Conservation (phyloP, 1,139 yeast genomes). For the Suhomyces yuchorum region DNA sequence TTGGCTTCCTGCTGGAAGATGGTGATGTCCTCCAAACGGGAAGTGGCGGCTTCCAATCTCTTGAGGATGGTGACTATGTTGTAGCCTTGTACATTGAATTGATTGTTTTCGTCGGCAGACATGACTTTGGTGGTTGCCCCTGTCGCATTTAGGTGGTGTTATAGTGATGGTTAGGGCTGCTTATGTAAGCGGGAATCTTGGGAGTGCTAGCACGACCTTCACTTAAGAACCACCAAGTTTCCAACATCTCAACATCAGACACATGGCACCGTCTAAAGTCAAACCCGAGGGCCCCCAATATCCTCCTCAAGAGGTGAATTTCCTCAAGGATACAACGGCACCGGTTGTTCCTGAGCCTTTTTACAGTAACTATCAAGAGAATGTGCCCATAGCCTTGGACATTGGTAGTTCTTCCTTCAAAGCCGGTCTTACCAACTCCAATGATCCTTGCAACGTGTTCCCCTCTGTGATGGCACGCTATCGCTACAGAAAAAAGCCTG, state of each 20-base stretch:
- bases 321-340: constrained; percentile 48
- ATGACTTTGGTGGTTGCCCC: constrained; percentile 9
- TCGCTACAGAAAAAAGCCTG: constrained; percentile 72
- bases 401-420: constrained; percentile 73
- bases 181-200: constrained; percentile 2
- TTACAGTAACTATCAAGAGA: constrained; percentile 50
- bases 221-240: background rate
- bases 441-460: constrained; percentile 63
- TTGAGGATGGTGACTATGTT: constrained; percentile 80
- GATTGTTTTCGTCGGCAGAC: constrained; percentile 48
- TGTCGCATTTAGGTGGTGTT: constrained; percentile 1
- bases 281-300: constrained; percentile 29
- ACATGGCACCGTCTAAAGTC: constrained; percentile 21
- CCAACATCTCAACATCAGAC: background rate
- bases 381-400: constrained; percentile 79
- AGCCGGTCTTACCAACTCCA: constrained; percentile 63
- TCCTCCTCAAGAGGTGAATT: constrained; percentile 55
- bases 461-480: constrained; percentile 72
- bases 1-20: constrained; percentile 65
- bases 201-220: background rate
- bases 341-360: constrained; percentile 52
- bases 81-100: constrained; percentile 72
- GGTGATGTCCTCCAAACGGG: constrained; percentile 87
- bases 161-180: background rate
- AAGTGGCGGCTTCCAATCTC: constrained; percentile 89